These are phyloP conservation scores for Golubevia sp. DNA, from an alignment of 1,284 basidiomycete species.

Conservation along the genomic window DNA sequence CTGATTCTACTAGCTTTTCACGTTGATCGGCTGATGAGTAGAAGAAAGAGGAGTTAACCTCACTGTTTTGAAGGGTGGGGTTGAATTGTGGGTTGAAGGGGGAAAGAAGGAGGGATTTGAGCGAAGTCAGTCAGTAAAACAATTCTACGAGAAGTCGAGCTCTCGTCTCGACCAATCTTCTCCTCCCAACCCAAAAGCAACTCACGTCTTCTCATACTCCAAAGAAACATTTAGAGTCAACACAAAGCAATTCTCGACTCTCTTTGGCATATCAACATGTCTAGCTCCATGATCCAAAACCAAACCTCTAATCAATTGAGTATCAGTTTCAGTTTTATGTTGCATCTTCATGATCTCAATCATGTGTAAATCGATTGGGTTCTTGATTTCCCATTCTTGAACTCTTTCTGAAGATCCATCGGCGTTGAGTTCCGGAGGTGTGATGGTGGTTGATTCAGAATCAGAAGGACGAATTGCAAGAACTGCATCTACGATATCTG, in stretches of 20 bases:
- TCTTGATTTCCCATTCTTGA: conserved; percentile 46
- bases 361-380: conserved; percentile 97
- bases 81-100: neutral
- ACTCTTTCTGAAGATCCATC: conserved; percentile 49
- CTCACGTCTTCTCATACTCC: conserved; percentile 99
- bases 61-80: conserved; percentile 66
- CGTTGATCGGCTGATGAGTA: conserved; percentile 98
- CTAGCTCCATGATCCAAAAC: conserved; percentile 92
- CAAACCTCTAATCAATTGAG: conserved; percentile 91
- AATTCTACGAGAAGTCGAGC: neutral
- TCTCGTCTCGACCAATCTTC: no score
- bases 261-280: conserved; percentile 99
- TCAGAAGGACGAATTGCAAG: conserved; percentile 79
- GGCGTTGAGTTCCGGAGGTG: conserved; percentile 31
- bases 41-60: conserved; percentile 99
- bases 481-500: conserved; percentile 94
- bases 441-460: conserved; percentile 22
- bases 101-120: neutral
- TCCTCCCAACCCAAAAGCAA: conserved; percentile 23
- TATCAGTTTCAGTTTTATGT: conserved; percentile 96
- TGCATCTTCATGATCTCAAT: conserved; percentile 99
- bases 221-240: conserved; percentile 95
- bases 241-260: conserved; percentile 94
- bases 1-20: conserved; percentile 97
- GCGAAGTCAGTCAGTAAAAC: conserved; percentile 9